phyloP scores from a whole-genome alignment of 2,329 filamentous ascomycete species.

The Aspergillus sp. region DNA sequence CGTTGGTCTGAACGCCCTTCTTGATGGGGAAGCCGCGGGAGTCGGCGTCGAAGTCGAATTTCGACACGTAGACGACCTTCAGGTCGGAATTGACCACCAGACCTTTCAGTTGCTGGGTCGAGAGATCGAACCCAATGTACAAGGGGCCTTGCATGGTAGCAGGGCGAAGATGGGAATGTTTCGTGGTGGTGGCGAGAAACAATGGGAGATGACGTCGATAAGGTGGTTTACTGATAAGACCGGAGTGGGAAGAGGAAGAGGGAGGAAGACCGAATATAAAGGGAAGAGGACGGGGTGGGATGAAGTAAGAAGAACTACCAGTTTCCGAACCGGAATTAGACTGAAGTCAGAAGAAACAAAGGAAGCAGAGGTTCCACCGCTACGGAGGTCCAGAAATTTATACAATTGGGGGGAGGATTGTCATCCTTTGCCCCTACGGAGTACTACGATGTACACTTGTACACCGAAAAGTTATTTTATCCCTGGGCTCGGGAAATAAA shows the following conservation, averaged over 20 bases:
- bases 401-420: neutral
- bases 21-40: constrained; percentile 73
- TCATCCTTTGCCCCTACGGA: too few relatives aligned
- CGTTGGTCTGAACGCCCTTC: constrained; percentile 85
- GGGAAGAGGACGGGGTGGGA: neutral
- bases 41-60: constrained; percentile 93
- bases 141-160: constrained; percentile 57
- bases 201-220: constrained; percentile 2
- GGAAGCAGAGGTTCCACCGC: neutral
- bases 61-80: constrained; percentile 77
- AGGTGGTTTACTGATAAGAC: constrained; percentile 8
- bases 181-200: neutral
- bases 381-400: neutral
- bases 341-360: neutral
- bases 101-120: constrained; percentile 94
- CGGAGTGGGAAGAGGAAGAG: neutral
- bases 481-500: neutral
- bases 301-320: neutral
- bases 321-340: neutral
- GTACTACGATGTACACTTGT: neutral
- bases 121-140: constrained; percentile 92
- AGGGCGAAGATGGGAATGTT: constrained; percentile 5
- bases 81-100: constrained; percentile 83
- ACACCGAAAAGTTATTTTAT: neutral
- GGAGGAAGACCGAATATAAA: neutral